Evolutionary conservation across 768 basidiomycete genomes (phyloP), one percentile per base, ranked within the genome.

Genomic region (Leucosporidium yakuticum): DNA sequence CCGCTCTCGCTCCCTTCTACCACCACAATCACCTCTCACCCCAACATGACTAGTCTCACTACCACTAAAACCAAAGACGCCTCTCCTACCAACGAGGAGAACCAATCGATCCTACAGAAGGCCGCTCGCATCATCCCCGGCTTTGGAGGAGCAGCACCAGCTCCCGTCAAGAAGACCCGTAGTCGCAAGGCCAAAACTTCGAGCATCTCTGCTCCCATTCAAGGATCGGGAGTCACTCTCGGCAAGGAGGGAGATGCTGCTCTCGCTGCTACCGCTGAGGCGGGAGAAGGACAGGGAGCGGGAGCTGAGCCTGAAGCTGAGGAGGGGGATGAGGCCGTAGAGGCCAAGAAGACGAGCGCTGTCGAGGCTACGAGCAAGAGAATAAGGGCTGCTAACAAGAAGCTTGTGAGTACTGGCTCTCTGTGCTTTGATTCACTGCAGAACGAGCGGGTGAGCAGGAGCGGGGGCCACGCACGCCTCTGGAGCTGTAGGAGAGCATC

Each of bases 381-480:
- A 21, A 23, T 77, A 54, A 71, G 70, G 53, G 69, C 72, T 0
- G 60, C 65, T n/a, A 64, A 65, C 64, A 77, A 77, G 73, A 77
- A 77, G 65, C 51, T 77, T 21, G 76, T 76, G 54, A 60, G 74
- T 73, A 25, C 29, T 12, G n/a, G 27, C 32, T 20, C 15, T 23
- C n/a, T 25, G 25, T 36, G 14, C 39, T 44, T 2, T 44, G 39
- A 8, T 44, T 8, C 8, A 21, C 21, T 39, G 12, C 14, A 3
- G 12, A 11, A 17, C 12, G 5, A 31, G 15, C 20, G 25, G 2
- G 19, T 3, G 21, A 6, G 44, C 4, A 48, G 53, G 62, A 53
- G 54, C 53, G 50, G 54, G 62, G 36, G 54, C 23, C 39, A 54
- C 29, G n/a, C 20, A 21, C 3, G 20, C 29, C 29, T 9, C 14